Percentiles rank a stretch among this genome's conserved stretches.
These are phyloP conservation scores for Nitzschia sp. DNA, from an alignment of 108 stramenopile species.

Conservation along the genomic window DNA sequence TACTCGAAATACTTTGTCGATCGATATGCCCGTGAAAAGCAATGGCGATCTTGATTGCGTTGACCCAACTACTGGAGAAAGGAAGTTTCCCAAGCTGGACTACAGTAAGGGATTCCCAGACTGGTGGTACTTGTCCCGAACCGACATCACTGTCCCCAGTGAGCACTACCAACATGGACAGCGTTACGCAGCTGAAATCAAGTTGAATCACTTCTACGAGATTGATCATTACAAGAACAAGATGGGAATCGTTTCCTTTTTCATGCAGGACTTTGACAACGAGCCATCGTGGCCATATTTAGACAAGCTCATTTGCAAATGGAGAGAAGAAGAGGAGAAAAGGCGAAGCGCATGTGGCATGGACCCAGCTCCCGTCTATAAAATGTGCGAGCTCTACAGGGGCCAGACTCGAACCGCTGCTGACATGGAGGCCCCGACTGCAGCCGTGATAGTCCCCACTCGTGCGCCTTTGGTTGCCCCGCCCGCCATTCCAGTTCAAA, in stretches of 20 bases:
- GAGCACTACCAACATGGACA: constrained; percentile 67
- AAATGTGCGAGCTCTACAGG: constrained; percentile 45
- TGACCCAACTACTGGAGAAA: constrained; percentile 8
- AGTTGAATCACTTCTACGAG: constrained; percentile 45
- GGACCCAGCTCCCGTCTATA: constrained; percentile 42
- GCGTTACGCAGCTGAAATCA: constrained; percentile 72
- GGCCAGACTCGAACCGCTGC: constrained; percentile 33
- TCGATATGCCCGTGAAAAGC: constrained; percentile 25
- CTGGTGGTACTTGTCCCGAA: constrained; percentile 51
- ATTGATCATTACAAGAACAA: constrained; percentile 34
- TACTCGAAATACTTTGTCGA: constrained; percentile 31
- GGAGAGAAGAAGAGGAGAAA: constrained; percentile 40
- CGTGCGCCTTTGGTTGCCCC: constrained; percentile 21
- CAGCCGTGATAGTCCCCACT: not conserved
- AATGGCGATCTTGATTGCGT: constrained; percentile 42
- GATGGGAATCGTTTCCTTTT: constrained; percentile 36
- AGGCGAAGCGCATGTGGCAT: constrained; percentile 33
- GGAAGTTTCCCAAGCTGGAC: constrained; percentile 35
- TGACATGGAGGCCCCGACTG: constrained; percentile 26
- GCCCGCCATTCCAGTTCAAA: constrained; percentile 17
- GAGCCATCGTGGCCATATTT: constrained; percentile 37
- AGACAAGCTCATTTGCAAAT: constrained; percentile 49
- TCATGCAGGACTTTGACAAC: constrained; percentile 42
- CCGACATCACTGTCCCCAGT: constrained; percentile 63
- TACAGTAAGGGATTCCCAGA: constrained; percentile 51